Conservation (phyloP, 441 rosid genomes). For the Theobroma grandiflorum region DNA sequence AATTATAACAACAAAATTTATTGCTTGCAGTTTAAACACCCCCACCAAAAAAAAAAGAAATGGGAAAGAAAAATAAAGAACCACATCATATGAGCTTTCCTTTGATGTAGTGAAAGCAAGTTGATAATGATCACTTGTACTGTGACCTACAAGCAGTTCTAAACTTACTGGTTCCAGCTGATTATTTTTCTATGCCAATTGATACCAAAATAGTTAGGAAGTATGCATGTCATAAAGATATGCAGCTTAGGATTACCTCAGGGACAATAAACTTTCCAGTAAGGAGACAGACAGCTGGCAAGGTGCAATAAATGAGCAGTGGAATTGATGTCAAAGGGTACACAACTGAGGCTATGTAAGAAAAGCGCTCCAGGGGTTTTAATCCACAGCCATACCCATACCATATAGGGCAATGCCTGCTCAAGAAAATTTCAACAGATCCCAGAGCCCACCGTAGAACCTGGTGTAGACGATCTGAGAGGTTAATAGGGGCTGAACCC, state of each 20-base stretch:
- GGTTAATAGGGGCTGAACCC: slow-evolving; percentile 98
- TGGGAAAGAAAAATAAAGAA: background rate
- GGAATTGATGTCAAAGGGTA: slow-evolving; percentile 98
- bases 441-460: slow-evolving; percentile 99
- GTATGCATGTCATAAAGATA: slow-evolving; percentile 18
- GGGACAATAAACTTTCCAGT: slow-evolving; percentile 97
- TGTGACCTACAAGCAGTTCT: background rate
- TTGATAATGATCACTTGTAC: background rate
- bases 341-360: slow-evolving; percentile 87
- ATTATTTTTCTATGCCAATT: background rate
- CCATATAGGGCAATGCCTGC: slow-evolving; percentile 98
- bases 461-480: slow-evolving; percentile 97
- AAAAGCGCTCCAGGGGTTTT: slow-evolving; percentile 86
- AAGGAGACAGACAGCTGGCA: slow-evolving; percentile 93
- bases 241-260: slow-evolving; percentile 55
- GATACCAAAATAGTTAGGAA: background rate
- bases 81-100: background rate
- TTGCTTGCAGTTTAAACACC: background rate
- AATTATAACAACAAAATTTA: background rate
- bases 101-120: background rate
- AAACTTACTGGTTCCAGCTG: background rate
- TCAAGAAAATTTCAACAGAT: slow-evolving; percentile 94
- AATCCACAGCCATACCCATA: slow-evolving; percentile 95
- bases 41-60: background rate
- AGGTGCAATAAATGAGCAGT: slow-evolving; percentile 78